Conservation (phyloP, 106 monocot species). For the Dendrobium catenatum region DNA sequence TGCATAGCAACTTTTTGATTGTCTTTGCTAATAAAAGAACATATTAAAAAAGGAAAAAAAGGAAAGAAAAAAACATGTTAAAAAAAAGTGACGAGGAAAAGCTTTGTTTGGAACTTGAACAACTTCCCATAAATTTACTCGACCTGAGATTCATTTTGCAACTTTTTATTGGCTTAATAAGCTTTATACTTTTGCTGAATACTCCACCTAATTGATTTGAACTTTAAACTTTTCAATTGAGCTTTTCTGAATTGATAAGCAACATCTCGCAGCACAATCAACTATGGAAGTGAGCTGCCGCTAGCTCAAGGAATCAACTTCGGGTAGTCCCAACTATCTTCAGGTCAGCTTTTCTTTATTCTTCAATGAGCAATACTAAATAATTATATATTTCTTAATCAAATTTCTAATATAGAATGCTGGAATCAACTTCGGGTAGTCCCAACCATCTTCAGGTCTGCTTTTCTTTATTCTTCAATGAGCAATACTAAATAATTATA, state of each 20-base stretch:
- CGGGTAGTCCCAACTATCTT: slow-evolving; percentile 27
- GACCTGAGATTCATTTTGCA: neutral
- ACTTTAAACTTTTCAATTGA: neutral
- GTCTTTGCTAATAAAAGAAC: too few species aligned
- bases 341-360: neutral
- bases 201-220: neutral
- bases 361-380: neutral
- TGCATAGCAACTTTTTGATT: too few species aligned
- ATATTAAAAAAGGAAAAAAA: too few species aligned
- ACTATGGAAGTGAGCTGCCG: slow-evolving; percentile 89
- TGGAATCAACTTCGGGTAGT: too few species aligned
- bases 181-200: neutral
- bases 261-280: slow-evolving; percentile 64
- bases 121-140: neutral
- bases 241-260: neutral
- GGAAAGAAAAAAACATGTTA: too few species aligned
- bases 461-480: too few species aligned
- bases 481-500: too few species aligned
- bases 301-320: slow-evolving; percentile 94
- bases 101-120: neutral
- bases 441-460: too few species aligned
- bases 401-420: neutral
- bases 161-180: neutral
- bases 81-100: too few species aligned
- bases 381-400: neutral